A percentile compares a stretch with the other conserved stretches of the same genome.
These are phyloP conservation scores for Phycomyces nitens DNA, from an alignment of 192 early-diverging fungal species.

Conservation along the genomic window DNA sequence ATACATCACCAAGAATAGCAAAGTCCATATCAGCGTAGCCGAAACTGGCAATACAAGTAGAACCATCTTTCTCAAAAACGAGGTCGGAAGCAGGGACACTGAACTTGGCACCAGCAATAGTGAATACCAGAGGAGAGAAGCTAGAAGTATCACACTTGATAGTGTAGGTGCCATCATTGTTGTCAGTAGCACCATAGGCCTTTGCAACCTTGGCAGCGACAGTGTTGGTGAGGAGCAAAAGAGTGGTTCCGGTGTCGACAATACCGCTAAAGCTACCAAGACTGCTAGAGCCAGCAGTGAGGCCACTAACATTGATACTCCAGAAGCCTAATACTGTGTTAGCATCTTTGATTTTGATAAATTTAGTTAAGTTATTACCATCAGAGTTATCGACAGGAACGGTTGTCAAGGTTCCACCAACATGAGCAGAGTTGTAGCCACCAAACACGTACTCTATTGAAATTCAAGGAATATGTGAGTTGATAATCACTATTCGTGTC, in stretches of 20 bases:
- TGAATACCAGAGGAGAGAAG: constrained; percentile 22
- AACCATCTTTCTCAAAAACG: constrained; percentile 18
- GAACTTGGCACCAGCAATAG: constrained; percentile 34
- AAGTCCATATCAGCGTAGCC: constrained; percentile 26
- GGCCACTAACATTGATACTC: constrained; percentile 19
- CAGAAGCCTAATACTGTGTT: constrained; percentile 15
- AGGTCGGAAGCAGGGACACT: constrained; percentile 24
- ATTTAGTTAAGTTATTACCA: constrained; percentile 2
- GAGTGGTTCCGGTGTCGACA: constrained; percentile 64
- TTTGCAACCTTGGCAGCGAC: constrained; percentile 47
- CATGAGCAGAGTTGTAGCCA: constrained; percentile 28
- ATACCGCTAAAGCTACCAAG: constrained; percentile 32
- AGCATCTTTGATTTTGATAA: not conserved
- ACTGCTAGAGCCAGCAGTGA: not conserved
- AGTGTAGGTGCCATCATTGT: constrained; percentile 28
- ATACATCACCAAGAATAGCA: constrained; percentile 46
- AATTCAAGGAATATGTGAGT: not conserved
- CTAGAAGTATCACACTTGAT: constrained; percentile 17
- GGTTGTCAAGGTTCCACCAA: constrained; percentile 36
- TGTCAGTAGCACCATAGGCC: constrained; percentile 36
- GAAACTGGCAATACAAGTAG: constrained; percentile 37
- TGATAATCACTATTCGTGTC: not conserved
- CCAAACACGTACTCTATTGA: constrained; percentile 40
- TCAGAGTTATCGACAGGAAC: constrained; percentile 28
- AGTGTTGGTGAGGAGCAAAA: constrained; percentile 55